Evolutionary conservation across 2,329 filamentous ascomycete species (phyloP), one percentile per base, ranked within the genome.

Genomic region (Botrytis cinerea): DNA sequence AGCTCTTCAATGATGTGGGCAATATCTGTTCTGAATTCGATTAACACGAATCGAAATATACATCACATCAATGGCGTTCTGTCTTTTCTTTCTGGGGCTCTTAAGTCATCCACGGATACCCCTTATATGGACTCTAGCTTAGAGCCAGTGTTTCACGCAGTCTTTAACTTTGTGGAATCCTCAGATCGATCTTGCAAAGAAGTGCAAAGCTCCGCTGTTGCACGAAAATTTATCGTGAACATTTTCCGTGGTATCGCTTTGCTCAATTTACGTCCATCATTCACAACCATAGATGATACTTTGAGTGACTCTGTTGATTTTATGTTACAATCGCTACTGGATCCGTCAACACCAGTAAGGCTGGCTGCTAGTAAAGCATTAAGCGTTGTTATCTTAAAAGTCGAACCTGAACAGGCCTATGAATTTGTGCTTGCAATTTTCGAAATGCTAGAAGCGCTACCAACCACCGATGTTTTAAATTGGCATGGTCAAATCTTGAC

Each of bases 401-500:
- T 99, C 12, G 90, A 94, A 62, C 83, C 88, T 0, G 91, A 92
- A 35, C 94, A 98, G 91, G 94, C 93, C 1, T 87, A 89, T 1
- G 92, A 98, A 79, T 92, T 99, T 18, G 91, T 98, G 20, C 93
- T 97, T 74, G 94, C 93, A 0, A 91, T 98, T 18, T 86, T 97
- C 45, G 92, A 92, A 9, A 93, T 82, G 76, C 90, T 86, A 82
- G 86, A 86, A 72, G 83, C 84, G 18, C 90, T 90, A 72, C 85
- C 90, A 83, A 83, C 3, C n/a, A 32, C 18, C 32, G 85, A 83
- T 48, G 62, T 51, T 68, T 59, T 46, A 40, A 90, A 92, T 82
- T 99, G 96, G 96, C 96, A 99, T 81, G 96, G 96, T 0, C 83
- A 98, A 54, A 95, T 94, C 79, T 86, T 99, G 62, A 96, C 96